Evolutionary conservation across 2,329 filamentous ascomycete species (phyloP), one percentile per base, ranked within the genome.

Genomic region (Epichloe uncinata): DNA sequence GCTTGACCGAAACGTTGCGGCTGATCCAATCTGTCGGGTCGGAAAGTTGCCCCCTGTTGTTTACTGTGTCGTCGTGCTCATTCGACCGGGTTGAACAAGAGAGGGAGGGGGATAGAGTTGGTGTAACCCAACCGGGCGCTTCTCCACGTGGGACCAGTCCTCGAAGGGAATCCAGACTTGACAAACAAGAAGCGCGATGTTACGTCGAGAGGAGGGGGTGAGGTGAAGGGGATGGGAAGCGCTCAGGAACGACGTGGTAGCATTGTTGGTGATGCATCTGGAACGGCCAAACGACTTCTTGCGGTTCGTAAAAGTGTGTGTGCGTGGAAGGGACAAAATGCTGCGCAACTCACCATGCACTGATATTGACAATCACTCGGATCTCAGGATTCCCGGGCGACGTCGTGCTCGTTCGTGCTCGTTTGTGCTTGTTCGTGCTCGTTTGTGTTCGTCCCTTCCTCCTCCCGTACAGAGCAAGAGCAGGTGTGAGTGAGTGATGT

Each of bases 1-100:
- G 48, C 48, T 48, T 52, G 41, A 49, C 44, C 45, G 51, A 51
- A 51, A 42, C 40, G 42, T 48, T 47, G 45, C 37, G 49, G 49
- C 49, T 41, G 52, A 53, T 35, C 51, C 51, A 53, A 35, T 42
- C 49, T 53, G 49, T 49, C 51, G 51, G 51, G 51, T 51, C 49
- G 48, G n/a, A 35, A 45, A n/a, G 20, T n/a, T 12, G 20, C 22
- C 49, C 40, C 48, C 20, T 42, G 22, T 9, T 42, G 20, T n/a
- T 15, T 18, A 33, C 42, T 7, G 16, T 26, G 22, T 36, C 40
- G 43, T 51, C 34, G 42, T 46, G 44, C 51, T n/a, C 46, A 20
- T 48, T 45, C 44, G 41, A 34, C 42, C 49, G 45, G 34, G 38
- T 36, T 41, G 45, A 20, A 11, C 22, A 16, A 30, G 16, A 46